Evolutionary conservation across 768 basidiomycete genomes (phyloP).

Genomic region (Mycena leptocephala): DNA sequence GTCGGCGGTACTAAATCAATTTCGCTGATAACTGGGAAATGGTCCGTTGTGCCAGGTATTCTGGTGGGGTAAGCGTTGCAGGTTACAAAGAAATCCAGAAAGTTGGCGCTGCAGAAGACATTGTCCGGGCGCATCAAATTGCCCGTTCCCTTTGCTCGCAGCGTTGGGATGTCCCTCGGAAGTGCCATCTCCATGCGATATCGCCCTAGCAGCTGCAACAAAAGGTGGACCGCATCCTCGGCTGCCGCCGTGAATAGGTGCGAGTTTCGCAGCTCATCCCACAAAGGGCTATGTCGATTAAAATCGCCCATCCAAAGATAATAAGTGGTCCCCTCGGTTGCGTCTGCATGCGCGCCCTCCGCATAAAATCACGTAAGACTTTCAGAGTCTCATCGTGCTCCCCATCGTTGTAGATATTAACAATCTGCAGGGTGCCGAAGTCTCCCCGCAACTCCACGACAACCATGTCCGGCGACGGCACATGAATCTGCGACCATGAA

Average conservation of each 20-base stretch:
- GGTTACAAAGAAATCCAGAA: background rate
- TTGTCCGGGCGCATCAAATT: background rate
- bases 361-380: conserved; percentile 25
- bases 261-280: conserved; percentile 52
- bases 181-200: conserved; percentile 12
- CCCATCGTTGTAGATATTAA: conserved; percentile 59
- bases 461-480: conserved; percentile 30
- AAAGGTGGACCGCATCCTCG: conserved; percentile 16
- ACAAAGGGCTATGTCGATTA: conserved; percentile 24
- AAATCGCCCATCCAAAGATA: no score
- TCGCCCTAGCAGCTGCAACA: conserved; percentile 22
- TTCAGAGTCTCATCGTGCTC: conserved; percentile 37
- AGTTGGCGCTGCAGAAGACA: background rate
- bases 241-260: conserved; percentile 40
- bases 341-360: no score
- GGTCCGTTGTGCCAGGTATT: background rate
- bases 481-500: conserved; percentile 24
- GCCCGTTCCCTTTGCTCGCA: background rate
- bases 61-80: background rate
- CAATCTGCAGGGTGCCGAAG: conserved; percentile 39
- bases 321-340: no score
- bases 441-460: conserved; percentile 40
- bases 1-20: background rate
- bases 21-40: background rate
- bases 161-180: background rate